Conservation (phyloP, 306 rosid genomes). For the Abrus precatorius region DNA sequence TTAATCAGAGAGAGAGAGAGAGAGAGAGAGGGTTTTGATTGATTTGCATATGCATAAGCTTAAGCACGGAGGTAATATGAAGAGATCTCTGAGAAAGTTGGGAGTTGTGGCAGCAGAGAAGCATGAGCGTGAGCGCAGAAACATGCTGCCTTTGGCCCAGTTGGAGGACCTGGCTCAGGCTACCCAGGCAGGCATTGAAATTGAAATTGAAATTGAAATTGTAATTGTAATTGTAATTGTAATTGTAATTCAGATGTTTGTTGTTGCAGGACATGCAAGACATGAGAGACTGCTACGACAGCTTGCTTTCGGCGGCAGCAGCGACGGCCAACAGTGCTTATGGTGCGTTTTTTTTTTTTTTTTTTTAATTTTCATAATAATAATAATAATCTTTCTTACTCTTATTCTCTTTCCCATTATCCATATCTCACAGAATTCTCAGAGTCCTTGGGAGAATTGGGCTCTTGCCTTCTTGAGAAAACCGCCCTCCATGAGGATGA, state of each 20-base stretch:
- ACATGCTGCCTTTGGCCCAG: slow-evolving; percentile 61
- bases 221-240: background rate
- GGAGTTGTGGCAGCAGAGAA: slow-evolving; percentile 67
- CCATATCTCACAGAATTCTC: slow-evolving; percentile 68
- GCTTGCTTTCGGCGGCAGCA: slow-evolving; percentile 86
- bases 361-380: background rate
- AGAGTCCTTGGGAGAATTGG: slow-evolving; percentile 80
- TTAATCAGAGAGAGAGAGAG: background rate
- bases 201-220: no score
- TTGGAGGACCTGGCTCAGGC: slow-evolving; percentile 84
- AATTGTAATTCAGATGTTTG: no score
- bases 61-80: slow-evolving; percentile 39
- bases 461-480: slow-evolving; percentile 88
- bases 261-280: slow-evolving; percentile 75
- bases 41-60: slow-evolving; percentile 5
- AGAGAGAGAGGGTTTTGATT: background rate
- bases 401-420: no score
- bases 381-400: background rate
- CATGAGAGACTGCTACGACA: slow-evolving; percentile 83
- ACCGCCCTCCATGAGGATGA: slow-evolving; percentile 82
- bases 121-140: slow-evolving; percentile 59
- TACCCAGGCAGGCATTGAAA: slow-evolving; percentile 50
- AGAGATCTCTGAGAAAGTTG: slow-evolving; percentile 74
- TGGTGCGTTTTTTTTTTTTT: slow-evolving; percentile 50
- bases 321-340: slow-evolving; percentile 83